Conservation (phyloP, 306 rosid species). For the Gastrolobium bilobum region DNA sequence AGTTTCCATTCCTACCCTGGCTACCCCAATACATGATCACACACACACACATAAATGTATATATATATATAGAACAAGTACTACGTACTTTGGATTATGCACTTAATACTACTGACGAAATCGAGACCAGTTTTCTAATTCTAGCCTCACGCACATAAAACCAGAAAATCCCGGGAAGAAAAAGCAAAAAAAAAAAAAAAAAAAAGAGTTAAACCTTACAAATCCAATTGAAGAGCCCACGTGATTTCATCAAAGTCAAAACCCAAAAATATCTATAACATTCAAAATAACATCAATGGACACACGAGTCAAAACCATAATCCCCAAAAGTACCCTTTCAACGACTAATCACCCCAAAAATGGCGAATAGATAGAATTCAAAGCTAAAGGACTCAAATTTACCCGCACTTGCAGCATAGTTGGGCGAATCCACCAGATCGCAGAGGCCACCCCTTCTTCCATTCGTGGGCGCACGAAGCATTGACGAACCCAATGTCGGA, state of each 20-base stretch:
- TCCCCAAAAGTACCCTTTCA: constrained; percentile 52
- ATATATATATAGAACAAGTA: too few species aligned
- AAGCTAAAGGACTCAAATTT: constrained; percentile 41
- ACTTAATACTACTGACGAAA: constrained; percentile 23
- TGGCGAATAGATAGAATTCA: constrained; percentile 44
- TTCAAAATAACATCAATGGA: constrained; percentile 27
- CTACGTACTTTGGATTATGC: constrained; percentile 14
- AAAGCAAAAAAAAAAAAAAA: not conserved
- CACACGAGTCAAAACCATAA: constrained; percentile 28
- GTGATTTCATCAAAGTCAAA: constrained; percentile 45
- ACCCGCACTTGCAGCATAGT: constrained; percentile 94
- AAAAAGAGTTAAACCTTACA: not conserved
- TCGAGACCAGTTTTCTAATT: constrained; percentile 35
- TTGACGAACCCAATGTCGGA: constrained; percentile 73
- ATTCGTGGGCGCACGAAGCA: constrained; percentile 68
- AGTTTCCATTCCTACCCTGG: constrained; percentile 32
- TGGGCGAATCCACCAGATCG: constrained; percentile 95
- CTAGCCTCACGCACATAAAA: constrained; percentile 11
- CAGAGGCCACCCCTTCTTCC: constrained; percentile 92
- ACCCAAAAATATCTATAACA: constrained; percentile 44
- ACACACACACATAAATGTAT: not conserved
- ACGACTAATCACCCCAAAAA: constrained; percentile 40
- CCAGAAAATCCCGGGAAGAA: constrained; percentile 38
- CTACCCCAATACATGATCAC: constrained; percentile 26
- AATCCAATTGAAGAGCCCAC: constrained; percentile 31